phyloP scores from a whole-genome alignment of 441 rosid species.

The Euphorbia schlechtendalii region DNA sequence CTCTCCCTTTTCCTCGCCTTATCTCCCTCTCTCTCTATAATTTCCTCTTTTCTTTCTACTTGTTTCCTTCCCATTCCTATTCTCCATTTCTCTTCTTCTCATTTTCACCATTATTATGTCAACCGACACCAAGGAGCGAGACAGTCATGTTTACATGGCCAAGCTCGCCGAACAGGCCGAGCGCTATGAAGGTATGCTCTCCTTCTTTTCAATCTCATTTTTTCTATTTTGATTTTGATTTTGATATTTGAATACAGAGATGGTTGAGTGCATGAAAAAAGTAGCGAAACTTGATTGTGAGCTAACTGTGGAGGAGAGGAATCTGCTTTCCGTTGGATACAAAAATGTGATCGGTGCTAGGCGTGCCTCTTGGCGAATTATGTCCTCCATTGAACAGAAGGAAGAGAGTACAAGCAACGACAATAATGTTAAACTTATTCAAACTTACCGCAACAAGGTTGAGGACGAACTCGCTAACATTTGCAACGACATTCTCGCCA shows the following conservation, averaged over 20 bases:
- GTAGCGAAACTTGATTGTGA: constrained; percentile 76
- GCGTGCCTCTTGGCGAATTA: constrained; percentile 86
- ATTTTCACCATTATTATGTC: constrained; percentile 19
- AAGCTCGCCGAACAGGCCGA: no score
- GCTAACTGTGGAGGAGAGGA: constrained; percentile 86
- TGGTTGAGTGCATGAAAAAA: constrained; percentile 94
- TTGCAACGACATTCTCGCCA: constrained; percentile 72
- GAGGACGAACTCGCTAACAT: constrained; percentile 92
- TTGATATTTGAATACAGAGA: constrained; percentile 44
- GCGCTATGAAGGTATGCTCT: no score
- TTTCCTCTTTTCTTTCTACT: neutral
- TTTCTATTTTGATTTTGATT: neutral
- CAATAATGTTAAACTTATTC: constrained; percentile 66
- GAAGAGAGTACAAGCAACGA: constrained; percentile 84
- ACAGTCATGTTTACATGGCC: constrained; percentile 77
- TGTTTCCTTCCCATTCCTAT: neutral
- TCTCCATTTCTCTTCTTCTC: neutral
- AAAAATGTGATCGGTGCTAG: constrained; percentile 87
- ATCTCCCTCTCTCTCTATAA: neutral
- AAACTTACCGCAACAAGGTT: constrained; percentile 82
- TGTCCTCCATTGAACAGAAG: constrained; percentile 93
- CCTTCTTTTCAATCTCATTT: neutral
- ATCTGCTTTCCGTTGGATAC: constrained; percentile 84
- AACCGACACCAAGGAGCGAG: constrained; percentile 82
- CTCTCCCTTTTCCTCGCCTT: no score